Evolutionary conservation across 257 asterid genomes (phyloP), one percentile per base, ranked within the genome.

Genomic region (Jacaranda copaia): DNA sequence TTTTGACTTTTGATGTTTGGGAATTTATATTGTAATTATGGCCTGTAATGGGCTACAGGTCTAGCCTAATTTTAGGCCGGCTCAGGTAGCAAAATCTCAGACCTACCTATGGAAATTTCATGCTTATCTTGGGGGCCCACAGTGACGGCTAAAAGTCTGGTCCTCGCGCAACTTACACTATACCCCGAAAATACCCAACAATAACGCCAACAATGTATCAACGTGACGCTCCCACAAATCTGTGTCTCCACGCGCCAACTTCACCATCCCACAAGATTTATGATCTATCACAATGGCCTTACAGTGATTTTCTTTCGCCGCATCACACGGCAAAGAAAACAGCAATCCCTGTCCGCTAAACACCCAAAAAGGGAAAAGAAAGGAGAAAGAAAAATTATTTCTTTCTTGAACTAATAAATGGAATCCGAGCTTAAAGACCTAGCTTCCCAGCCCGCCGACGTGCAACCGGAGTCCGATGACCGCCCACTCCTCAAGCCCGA

Each of bases 401-500:
- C 61, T 43, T 60, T 48, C 74, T 49, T 16, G 5, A 73, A 51
- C 9, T 11, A 13, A 10, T 3, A 15, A 43, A 91, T 91, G 97
- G 93, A 87, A 19, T 66, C 92, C 79, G 96, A 90, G 84, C 97
- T 91, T 18, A 87, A 88, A 86, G 73, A 82, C 82, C 74, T 83
- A 6, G 70, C 81, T 39, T 77, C 82, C 20, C 46, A 74, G 72
- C 43, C 75, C 70, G 36, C 77, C 48, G 72, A 57, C 12, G 39
- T 64, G 61, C 78, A 61, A 61, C 80, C 89, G 75, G 88, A 87
- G 78, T 70, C 88, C 70, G 93, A 87, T 52, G 84, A 81, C 62
- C 85, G 86, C 60, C 93, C 97, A 43, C 93, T 88, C 81, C 90
- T 87, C 69, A 88, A 91, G 62, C 84, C 86, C 76, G 91, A 85